Evolutionary conservation across 2,329 filamentous ascomycete species (phyloP), one percentile per base, ranked within the genome.

Genomic region (Colletotrichum gloeosporioides): DNA sequence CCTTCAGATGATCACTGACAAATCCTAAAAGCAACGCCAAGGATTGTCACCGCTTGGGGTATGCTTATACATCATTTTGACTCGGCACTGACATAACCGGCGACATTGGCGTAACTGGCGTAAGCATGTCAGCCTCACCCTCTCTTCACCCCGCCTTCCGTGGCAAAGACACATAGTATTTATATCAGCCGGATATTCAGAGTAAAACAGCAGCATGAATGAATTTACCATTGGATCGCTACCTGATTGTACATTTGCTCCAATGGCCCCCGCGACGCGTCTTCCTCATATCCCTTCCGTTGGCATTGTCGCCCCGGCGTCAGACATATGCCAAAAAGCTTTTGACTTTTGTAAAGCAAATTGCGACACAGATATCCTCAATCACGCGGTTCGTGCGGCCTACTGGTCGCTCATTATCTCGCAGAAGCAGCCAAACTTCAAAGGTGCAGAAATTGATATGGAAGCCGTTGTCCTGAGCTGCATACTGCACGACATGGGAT

Each of bases 171-270:
- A 44, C 5, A 10, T n/a, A 18, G 18, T n/a, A 44, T 44, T 44
- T n/a, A n/a, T 10, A 44, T 44, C 3, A 44, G 39, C 39, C 18
- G 8, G 0, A 0, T 44, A 0, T 10, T 44, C 18, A 10, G 0
- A 44, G 8, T n/a, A 9, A 44, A 44, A 0, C 9, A 44, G 18
- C 5, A n/a, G 18, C 5, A 10, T n/a, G 5, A 18, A 0, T 44
- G 39, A n/a, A 44, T 10, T 2, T 18, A 39, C 15, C 8, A 39
- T 34, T 32, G 31, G 31, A 32, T 16, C 0, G 36, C 36, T 18
- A 18, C 36, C 36, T 18, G 15, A 39, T 39, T 39, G 36, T 18
- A 9, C 36, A 18, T 39, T 39, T 18, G 16, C 36, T 39, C 16
- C 15, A n/a, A 44, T 44, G 18, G 39, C 18, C 8, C 1, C 39